These are phyloP conservation scores for Kuraishia piskuri DNA, from an alignment of 805 yeast species.

Conservation along the genomic window DNA sequence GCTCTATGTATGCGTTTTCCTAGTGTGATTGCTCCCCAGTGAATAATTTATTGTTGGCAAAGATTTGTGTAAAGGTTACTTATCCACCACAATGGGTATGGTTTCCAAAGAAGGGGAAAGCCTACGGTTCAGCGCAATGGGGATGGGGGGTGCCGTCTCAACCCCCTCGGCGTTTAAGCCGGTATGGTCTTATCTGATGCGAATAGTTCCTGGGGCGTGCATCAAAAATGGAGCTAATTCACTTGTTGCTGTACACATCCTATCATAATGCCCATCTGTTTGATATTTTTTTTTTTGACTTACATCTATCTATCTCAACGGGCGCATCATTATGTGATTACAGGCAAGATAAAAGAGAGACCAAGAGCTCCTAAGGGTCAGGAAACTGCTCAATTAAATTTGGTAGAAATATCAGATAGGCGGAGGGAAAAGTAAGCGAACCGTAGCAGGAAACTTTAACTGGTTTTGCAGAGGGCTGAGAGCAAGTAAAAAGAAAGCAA, in stretches of 20 bases:
- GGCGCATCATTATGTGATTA: too few relatives aligned
- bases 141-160: not conserved
- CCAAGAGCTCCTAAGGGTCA: too few relatives aligned
- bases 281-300: too few relatives aligned
- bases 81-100: not conserved
- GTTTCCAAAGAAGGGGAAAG: not conserved
- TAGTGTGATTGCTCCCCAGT: not conserved
- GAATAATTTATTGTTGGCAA: not conserved
- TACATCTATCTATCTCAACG: too few relatives aligned
- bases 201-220: not conserved
- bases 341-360: too few relatives aligned
- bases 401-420: too few relatives aligned
- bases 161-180: not conserved
- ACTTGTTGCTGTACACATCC: too few relatives aligned
- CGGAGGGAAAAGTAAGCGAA: not conserved
- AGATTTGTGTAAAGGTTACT: not conserved
- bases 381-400: not conserved
- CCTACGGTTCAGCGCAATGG: not conserved
- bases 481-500: not conserved
- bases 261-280: too few relatives aligned
- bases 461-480: not conserved
- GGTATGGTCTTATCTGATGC: not conserved
- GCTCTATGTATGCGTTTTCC: not conserved
- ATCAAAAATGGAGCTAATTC: not conserved
- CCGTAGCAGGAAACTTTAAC: not conserved